Conservation (phyloP, 2,329 filamentous ascomycete species). For the Ascosphaera apis region DNA sequence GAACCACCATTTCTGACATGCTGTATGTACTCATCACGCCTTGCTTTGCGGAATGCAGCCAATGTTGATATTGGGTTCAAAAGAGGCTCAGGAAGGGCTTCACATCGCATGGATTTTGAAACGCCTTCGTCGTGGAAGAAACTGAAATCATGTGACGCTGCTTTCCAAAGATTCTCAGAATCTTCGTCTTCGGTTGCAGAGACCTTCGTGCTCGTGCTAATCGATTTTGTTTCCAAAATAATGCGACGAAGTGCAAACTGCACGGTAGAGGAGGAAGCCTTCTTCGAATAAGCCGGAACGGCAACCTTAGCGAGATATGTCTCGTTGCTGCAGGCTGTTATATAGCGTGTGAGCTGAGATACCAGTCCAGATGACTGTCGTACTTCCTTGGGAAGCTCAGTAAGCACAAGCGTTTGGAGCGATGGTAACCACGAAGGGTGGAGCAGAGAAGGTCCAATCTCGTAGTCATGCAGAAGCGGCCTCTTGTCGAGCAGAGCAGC, state of each 20-base stretch:
- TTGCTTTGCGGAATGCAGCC: slow-evolving; percentile 29
- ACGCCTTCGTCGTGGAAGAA: slow-evolving; percentile 37
- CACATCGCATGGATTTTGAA: slow-evolving; percentile 25
- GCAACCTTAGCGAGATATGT: slow-evolving; percentile 27
- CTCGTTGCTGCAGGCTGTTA: slow-evolving; percentile 34
- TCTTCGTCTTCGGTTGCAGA: slow-evolving; percentile 37
- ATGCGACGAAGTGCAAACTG: slow-evolving; percentile 34
- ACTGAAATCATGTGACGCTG: slow-evolving; percentile 35
- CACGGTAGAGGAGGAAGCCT: too few species aligned
- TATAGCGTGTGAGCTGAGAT: slow-evolving; percentile 27
- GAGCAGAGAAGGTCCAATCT: too few species aligned
- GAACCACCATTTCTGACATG: slow-evolving; percentile 9
- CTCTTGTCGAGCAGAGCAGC: too few species aligned
- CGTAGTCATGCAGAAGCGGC: too few species aligned
- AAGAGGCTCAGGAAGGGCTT: slow-evolving; percentile 20
- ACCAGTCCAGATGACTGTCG: slow-evolving; percentile 19
- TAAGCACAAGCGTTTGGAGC: slow-evolving; percentile 31
- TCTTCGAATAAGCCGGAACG: slow-evolving; percentile 28
- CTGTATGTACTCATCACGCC: slow-evolving; percentile 26
- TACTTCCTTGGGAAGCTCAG: slow-evolving; percentile 28
- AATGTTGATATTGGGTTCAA: slow-evolving; percentile 28
- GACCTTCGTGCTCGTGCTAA: slow-evolving; percentile 21
- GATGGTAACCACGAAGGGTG: slow-evolving; percentile 33
- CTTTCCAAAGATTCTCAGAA: slow-evolving; percentile 35
- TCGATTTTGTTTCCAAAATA: slow-evolving; percentile 29